A percentile compares a stretch with the other conserved stretches of the same genome.
Evolutionary conservation across 768 basidiomycete genomes (phyloP).

Genomic region (Suillus subalutaceus): DNA sequence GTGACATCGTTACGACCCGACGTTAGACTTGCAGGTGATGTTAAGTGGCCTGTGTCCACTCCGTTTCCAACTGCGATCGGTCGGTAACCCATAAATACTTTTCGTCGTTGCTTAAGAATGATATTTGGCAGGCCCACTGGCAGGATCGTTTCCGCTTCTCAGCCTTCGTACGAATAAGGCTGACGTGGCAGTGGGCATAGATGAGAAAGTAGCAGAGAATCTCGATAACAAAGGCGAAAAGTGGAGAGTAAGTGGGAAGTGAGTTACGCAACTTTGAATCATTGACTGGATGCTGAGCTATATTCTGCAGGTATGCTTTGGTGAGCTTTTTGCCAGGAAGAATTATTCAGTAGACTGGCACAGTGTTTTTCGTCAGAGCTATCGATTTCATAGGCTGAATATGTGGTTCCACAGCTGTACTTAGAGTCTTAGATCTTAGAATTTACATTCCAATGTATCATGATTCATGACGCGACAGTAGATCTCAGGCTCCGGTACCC

Average conservation of each 20-base stretch:
- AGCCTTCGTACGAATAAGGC: constrained; percentile 95
- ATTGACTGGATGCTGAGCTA: constrained; percentile 5
- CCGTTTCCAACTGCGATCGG: constrained; percentile 76
- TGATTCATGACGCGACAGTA: background rate
- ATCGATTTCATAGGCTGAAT: background rate
- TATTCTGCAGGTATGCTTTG: constrained; percentile 29
- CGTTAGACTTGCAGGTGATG: constrained; percentile 81
- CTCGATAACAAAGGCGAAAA: constrained; percentile 66
- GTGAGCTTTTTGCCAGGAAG: constrained; percentile 32
- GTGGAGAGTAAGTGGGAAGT: constrained; percentile 86
- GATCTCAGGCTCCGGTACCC: background rate
- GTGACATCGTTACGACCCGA: background rate
- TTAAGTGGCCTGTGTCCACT: constrained; percentile 84
- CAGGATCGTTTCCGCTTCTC: constrained; percentile 77
- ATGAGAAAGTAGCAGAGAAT: constrained; percentile 62
- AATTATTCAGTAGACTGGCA: background rate
- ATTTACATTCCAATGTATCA: background rate
- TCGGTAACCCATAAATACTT: constrained; percentile 27
- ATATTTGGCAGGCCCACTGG: constrained; percentile 62
- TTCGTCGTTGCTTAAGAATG: background rate
- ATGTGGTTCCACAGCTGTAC: background rate
- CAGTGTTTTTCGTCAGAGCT: background rate
- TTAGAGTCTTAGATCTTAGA: background rate
- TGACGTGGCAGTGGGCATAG: constrained; percentile 87
- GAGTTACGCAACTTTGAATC: constrained; percentile 17